Evolutionary conservation across 495 filamentous ascomycete genomes (phyloP).

Genomic region (Evansstolkia leycettana): DNA sequence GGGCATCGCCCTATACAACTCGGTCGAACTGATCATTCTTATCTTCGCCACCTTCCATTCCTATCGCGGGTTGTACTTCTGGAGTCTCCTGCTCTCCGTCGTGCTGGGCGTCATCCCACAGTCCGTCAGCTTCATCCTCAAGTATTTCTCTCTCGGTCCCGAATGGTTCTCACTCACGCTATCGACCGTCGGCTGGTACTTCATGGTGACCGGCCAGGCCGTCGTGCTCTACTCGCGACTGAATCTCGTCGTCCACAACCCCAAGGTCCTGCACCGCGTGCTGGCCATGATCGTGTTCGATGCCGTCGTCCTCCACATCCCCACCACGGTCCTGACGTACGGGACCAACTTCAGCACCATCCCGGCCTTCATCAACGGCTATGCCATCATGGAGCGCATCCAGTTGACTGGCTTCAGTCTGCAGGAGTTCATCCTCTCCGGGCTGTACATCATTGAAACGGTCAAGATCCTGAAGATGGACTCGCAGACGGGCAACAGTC

Average conservation of each 20-base stretch:
- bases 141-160: conserved; percentile 35
- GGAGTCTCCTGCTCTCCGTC: conserved; percentile 29
- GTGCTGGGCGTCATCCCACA: conserved; percentile 41
- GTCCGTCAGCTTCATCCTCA: conserved; percentile 40
- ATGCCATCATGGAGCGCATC: conserved; percentile 30
- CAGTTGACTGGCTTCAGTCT: conserved; percentile 34
- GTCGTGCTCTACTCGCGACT: conserved; percentile 26
- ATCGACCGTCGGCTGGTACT: conserved; percentile 42
- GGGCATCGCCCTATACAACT: conserved; percentile 18
- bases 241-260: conserved; percentile 15
- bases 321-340: conserved; percentile 15
- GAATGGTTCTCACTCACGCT: conserved; percentile 25
- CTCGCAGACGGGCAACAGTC: neutral
- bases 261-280: conserved; percentile 10
- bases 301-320: conserved; percentile 13
- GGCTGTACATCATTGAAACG: conserved; percentile 34
- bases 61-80: conserved; percentile 34
- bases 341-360: conserved; percentile 5
- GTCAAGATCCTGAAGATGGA: conserved; percentile 21
- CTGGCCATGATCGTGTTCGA: conserved; percentile 18
- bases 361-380: conserved; percentile 15
- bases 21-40: conserved; percentile 20
- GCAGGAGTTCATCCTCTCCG: conserved; percentile 38
- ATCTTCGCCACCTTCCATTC: conserved; percentile 27
- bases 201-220: conserved; percentile 50